Percentiles rank a stretch among this genome's conserved stretches.
These are phyloP conservation scores for Wickerhamomyces chaumierensis DNA, from an alignment of 805 yeast species.

Conservation along the genomic window DNA sequence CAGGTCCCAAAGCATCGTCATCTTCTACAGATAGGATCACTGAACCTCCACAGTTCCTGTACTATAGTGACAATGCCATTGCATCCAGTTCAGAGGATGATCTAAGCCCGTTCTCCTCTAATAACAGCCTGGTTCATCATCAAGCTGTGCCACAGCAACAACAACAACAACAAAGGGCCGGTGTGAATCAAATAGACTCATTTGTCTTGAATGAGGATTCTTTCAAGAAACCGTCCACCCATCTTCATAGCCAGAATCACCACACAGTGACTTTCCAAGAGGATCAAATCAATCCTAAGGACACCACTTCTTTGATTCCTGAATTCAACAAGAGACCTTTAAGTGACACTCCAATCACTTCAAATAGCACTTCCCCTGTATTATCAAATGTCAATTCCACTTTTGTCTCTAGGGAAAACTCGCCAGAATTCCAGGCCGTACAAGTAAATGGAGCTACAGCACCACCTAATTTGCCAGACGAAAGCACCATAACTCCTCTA, in stretches of 20 bases:
- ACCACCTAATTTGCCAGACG: background rate
- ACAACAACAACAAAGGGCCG: constrained; percentile 2
- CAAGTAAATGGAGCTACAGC: background rate
- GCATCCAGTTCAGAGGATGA: background rate
- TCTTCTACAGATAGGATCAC: no score
- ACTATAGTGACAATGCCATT: background rate
- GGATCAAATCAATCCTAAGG: constrained; percentile 1
- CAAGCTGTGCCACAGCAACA: background rate
- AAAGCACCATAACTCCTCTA: constrained; percentile 10
- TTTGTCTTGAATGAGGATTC: constrained; percentile 1
- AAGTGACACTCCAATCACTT: constrained; percentile 63
- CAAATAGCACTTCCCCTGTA: constrained; percentile 44
- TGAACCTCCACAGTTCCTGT: background rate
- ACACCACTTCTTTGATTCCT: constrained; percentile 14
- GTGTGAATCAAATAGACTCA: background rate
- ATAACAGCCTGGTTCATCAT: background rate
- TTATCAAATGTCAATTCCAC: constrained; percentile 18
- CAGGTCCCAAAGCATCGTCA: no score
- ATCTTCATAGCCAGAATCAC: no score
- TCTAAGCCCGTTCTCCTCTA: background rate
- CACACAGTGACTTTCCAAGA: background rate
- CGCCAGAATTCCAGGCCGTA: constrained; percentile 15
- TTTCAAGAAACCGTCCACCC: background rate
- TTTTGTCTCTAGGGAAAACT: constrained; percentile 19
- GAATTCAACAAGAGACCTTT: constrained; percentile 62